A percentile compares a stretch with the other conserved stretches of the same genome.
These are phyloP conservation scores for Cryoendolithus antarcticus DNA, from an alignment of 2,329 filamentous ascomycete genomes.

Conservation along the genomic window DNA sequence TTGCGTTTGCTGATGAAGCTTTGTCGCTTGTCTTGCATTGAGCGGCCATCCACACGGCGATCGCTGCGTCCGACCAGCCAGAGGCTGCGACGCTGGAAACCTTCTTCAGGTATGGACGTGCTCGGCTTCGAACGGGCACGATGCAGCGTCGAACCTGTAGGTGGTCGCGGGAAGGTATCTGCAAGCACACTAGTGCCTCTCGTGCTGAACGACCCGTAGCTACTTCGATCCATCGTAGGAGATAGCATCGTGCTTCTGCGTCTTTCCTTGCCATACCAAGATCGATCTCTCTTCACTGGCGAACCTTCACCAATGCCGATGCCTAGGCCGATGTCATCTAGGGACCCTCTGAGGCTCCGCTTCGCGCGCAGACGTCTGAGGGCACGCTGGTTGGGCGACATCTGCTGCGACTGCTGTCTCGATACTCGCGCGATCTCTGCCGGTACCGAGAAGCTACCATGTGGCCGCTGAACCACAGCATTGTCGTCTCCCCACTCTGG, in stretches of 20 bases:
- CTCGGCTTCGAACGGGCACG: conserved; percentile 15
- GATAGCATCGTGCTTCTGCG: too few species aligned
- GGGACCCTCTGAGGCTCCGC: conserved; percentile 12
- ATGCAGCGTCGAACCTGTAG: conserved; percentile 9
- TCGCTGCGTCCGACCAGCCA: conserved; percentile 26
- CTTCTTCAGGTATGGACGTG: conserved; percentile 10
- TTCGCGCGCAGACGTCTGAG: conserved; percentile 20
- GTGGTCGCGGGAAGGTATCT: conserved; percentile 23
- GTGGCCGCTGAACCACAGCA: conserved; percentile 26
- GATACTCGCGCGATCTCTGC: conserved; percentile 28
- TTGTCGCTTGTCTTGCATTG: conserved; percentile 28
- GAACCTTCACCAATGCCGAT: conserved; percentile 10
- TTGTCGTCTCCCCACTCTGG: conserved; percentile 28
- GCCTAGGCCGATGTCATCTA: conserved; percentile 14
- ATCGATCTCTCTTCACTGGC: too few species aligned
- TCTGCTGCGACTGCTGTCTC: conserved; percentile 15
- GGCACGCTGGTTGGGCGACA: conserved; percentile 20
- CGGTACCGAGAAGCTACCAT: conserved; percentile 32
- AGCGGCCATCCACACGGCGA: conserved; percentile 25
- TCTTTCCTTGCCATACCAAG: conserved; percentile 8
- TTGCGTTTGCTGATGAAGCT: conserved; percentile 32
- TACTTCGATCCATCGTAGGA: conserved; percentile 20
- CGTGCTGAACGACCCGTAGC: conserved; percentile 26
- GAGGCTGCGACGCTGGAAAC: conserved; percentile 24
- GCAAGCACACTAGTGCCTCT: conserved; percentile 28